Conservation (phyloP, 2,329 filamentous ascomycete genomes). For the Orbilia brochopaga region DNA sequence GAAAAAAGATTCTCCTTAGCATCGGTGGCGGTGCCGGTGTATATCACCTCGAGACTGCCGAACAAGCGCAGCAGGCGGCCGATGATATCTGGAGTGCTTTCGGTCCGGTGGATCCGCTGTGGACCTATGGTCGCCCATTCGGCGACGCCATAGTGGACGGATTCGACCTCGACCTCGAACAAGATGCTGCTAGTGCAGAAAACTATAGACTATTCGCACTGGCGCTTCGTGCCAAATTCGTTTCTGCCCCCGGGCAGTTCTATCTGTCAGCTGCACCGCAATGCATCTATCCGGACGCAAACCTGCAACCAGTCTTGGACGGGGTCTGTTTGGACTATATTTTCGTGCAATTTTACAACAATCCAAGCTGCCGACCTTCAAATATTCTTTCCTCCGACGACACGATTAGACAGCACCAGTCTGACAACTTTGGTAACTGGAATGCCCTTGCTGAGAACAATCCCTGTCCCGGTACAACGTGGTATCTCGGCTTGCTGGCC, state of each 20-base stretch:
- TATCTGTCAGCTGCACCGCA: slow-evolving; percentile 56
- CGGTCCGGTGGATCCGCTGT: slow-evolving; percentile 53
- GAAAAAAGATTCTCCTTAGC: slow-evolving; percentile 61
- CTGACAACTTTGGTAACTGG: slow-evolving; percentile 33
- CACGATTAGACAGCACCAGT: background rate
- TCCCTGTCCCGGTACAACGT: slow-evolving; percentile 5
- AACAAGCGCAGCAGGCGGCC: slow-evolving; percentile 60
- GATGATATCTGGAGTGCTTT: slow-evolving; percentile 61
- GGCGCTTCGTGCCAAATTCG: slow-evolving; percentile 56
- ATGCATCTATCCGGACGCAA: slow-evolving; percentile 43
- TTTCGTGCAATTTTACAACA: slow-evolving; percentile 62
- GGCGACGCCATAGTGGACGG: slow-evolving; percentile 63
- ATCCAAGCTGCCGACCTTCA: slow-evolving; percentile 55
- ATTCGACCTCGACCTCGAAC: slow-evolving; percentile 59
- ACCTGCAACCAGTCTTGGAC: slow-evolving; percentile 11
- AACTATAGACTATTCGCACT: slow-evolving; percentile 39
- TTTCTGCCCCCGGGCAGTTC: slow-evolving; percentile 55
- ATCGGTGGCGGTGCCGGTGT: slow-evolving; percentile 59
- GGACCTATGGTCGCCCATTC: slow-evolving; percentile 60
- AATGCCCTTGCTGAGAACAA: slow-evolving; percentile 25
- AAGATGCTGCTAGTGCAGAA: slow-evolving; percentile 42
- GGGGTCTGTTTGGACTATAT: slow-evolving; percentile 57
- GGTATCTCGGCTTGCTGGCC: slow-evolving; percentile 38
- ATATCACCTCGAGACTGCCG: slow-evolving; percentile 47
- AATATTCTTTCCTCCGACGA: slow-evolving; percentile 21